These are phyloP conservation scores for Leonotis leonurus DNA, from an alignment of 257 asterid genomes.

Conservation along the genomic window DNA sequence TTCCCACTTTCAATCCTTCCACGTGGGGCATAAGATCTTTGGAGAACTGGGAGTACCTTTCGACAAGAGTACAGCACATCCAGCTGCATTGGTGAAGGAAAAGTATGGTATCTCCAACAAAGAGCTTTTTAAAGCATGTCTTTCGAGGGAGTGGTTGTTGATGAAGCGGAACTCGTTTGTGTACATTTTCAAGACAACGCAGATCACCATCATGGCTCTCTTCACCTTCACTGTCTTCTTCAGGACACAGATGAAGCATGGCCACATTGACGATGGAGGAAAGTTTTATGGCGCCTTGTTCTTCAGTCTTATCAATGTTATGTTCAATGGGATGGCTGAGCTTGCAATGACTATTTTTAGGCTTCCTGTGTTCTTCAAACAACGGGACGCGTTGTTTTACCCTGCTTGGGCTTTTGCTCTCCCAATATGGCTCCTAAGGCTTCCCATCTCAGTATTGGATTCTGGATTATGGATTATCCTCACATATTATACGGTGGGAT, in stretches of 20 bases:
- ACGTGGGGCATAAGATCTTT: conserved; percentile 40
- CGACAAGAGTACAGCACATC: conserved; percentile 49
- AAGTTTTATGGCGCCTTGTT: conserved; percentile 62
- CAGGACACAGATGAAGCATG: conserved; percentile 53
- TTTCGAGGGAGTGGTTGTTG: conserved; percentile 58
- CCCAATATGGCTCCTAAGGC: conserved; percentile 62
- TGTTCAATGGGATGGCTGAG: conserved; percentile 73
- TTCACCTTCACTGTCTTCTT: conserved; percentile 68
- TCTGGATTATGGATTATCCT: conserved; percentile 61
- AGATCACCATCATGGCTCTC: conserved; percentile 60
- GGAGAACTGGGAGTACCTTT: conserved; percentile 38
- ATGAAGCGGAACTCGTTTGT: conserved; percentile 59
- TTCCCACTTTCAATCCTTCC: conserved; percentile 35
- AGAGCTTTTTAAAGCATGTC: conserved; percentile 54
- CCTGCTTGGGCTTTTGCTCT: conserved; percentile 75
- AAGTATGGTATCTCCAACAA: conserved; percentile 58
- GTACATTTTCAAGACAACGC: conserved; percentile 61
- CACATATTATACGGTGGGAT: conserved; percentile 67
- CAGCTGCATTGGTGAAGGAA: conserved; percentile 55
- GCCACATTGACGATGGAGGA: conserved; percentile 48
- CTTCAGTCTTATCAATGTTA: conserved; percentile 60
- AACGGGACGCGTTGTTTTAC: conserved; percentile 52
- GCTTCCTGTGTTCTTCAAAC: conserved; percentile 68
- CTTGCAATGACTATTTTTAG: conserved; percentile 60
- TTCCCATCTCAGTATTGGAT: conserved; percentile 54